Evolutionary conservation across 2,329 filamentous ascomycete species (phyloP).

Genomic region (Pseudogymnoascus sp.): DNA sequence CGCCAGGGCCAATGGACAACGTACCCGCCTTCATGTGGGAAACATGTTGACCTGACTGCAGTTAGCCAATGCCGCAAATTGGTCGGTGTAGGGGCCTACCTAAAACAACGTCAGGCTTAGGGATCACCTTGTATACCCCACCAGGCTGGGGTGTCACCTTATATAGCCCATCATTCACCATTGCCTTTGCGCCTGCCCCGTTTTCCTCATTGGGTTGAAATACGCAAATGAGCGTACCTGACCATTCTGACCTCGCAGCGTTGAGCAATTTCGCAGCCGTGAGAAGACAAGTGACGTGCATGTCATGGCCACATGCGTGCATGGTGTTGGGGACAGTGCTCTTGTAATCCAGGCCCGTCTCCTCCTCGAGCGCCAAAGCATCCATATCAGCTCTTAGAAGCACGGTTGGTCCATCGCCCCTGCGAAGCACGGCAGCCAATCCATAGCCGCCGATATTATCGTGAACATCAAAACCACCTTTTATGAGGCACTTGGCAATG

Average conservation of each 20-base stretch:
- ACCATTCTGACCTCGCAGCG: slow-evolving; percentile 36
- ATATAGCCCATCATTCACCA: slow-evolving; percentile 51
- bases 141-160: slow-evolving; percentile 43
- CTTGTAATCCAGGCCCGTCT: background rate
- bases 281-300: slow-evolving; percentile 44
- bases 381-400: slow-evolving; percentile 1
- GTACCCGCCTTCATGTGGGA: background rate
- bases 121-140: slow-evolving; percentile 42
- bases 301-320: slow-evolving; percentile 42
- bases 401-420: background rate
- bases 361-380: background rate
- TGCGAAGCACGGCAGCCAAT: background rate
- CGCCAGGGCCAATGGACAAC: background rate
- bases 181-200: slow-evolving; percentile 46
- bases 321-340: background rate
- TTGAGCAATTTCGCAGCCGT: slow-evolving; percentile 39
- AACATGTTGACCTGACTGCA: slow-evolving; percentile 38
- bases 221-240: slow-evolving; percentile 45
- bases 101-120: slow-evolving; percentile 43
- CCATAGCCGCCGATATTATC: slow-evolving; percentile 2
- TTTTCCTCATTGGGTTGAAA: slow-evolving; percentile 55
- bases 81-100: background rate
- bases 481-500: background rate
- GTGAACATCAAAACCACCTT: background rate
- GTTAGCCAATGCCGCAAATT: background rate